These are phyloP conservation scores for Thalia dealbata DNA, from an alignment of 176 grass and related monocot genomes.

Conservation along the genomic window DNA sequence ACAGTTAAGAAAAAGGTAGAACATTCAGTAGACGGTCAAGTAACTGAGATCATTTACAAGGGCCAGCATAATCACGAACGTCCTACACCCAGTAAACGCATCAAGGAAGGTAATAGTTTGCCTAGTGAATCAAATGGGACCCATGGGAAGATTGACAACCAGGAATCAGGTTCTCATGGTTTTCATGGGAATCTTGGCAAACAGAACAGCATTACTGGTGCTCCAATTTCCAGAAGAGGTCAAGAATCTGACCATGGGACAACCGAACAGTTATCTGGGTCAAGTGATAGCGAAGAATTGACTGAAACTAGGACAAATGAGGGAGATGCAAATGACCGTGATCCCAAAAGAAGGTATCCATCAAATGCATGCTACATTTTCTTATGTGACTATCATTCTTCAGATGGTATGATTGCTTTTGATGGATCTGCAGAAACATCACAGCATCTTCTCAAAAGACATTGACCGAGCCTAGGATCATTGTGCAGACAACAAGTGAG, in stretches of 20 bases:
- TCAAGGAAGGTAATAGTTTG: slow-evolving; percentile 17
- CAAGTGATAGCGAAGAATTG: slow-evolving; percentile 16
- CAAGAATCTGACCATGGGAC: slow-evolving; percentile 11
- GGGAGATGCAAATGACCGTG: background rate
- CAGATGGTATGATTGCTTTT: background rate
- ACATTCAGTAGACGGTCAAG: slow-evolving; percentile 28
- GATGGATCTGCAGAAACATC: slow-evolving; percentile 6
- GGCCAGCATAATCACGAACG: slow-evolving; percentile 34
- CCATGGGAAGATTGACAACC: background rate
- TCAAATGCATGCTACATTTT: background rate
- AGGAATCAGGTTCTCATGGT: background rate
- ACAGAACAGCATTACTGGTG: background rate
- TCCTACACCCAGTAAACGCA: slow-evolving; percentile 19
- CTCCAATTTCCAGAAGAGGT: background rate
- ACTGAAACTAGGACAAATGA: slow-evolving; percentile 4
- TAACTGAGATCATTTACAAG: slow-evolving; percentile 38
- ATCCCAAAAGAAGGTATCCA: slow-evolving; percentile 10
- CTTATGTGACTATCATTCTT: background rate
- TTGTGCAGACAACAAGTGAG: slow-evolving; percentile 17
- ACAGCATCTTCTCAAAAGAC: slow-evolving; percentile 3
- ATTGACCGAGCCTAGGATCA: slow-evolving; percentile 9
- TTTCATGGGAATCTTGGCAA: slow-evolving; percentile 8
- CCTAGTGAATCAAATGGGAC: slow-evolving; percentile 4
- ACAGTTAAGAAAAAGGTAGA: slow-evolving; percentile 36
- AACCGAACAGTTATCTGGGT: slow-evolving; percentile 16